Base-by-base conservation (phyloP, 306 rosid species). In the Casuarina glauca region DNA sequence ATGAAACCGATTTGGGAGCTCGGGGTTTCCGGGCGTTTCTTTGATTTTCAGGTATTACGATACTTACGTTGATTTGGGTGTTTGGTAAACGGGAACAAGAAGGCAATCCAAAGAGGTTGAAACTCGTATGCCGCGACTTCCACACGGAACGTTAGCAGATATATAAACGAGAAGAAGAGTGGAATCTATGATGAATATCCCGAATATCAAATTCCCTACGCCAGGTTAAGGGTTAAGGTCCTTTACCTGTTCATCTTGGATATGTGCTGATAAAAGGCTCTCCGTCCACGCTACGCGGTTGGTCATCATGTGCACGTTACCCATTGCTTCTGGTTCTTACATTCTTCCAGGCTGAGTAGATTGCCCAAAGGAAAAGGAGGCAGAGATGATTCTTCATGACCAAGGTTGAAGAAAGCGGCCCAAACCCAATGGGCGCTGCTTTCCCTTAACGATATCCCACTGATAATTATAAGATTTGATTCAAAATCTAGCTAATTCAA, bases 1-100 rank as follows among this genome's bases (percentile, higher is more conserved):
- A 6, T 1, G 44, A 3, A 69, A 58, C 20, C 49, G 86, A 79
- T 87, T 80, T 75, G 53, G 20, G 69, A 49, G 53, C 53, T 63
- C 32, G n/a, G 45, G 43, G 39, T 3, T 52, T 39, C 26, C 11
- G 51, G 81, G 74, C 41, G 73, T 42, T 80, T 11, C 50, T 46
- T 46, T 7, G 1, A 11, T 6, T 46, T 46, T 11, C 9, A 11
- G 50, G 50, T 48, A 9, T 48, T 48, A 8, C 13, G 5, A 8
- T 19, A 1, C 3, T 26, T 26, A 15, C 4, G 39, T 8, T 58
- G 64, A 15, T 9, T 49, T n/a, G 11, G 49, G 58, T 39, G 57
- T 41, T 69, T 9, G 39, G 26, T 5, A 9, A 58, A 9, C 12
- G 17, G 16, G 32, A 32, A 19, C 20, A 7, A 41, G 6, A n/a